Evolutionary conservation across 2,329 filamentous ascomycete species (phyloP), one percentile per base, ranked within the genome.

Genomic region (Dactylellina sp.): DNA sequence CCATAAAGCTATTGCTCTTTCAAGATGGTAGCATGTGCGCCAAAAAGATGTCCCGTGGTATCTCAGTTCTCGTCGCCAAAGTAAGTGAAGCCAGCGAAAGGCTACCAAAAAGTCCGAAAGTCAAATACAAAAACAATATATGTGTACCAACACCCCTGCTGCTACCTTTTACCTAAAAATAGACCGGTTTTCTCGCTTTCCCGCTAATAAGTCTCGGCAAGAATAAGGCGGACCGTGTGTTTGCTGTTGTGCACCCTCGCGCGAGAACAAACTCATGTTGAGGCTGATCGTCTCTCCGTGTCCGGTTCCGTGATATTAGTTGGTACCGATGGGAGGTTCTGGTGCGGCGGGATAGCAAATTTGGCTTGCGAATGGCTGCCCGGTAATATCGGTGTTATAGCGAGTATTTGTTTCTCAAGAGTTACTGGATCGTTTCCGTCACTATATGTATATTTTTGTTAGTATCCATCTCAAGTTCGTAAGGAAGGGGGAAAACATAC

Each of bases 301-400:
- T 71, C 66, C 32, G 66, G 66, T 35, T 47, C 66, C 16, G 61
- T 59, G 32, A 59, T 47, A 25, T 72, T 70, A 40, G 37, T 66
- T 32, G 55, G 24, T 39, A 20, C 24, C 9, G 46, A 57, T n/a
- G 66, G 66, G 28, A 75, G 74, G 32, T 59, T 77, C 50, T 79
- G 76, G 59, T 83, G 82, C 74, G 86, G 83, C 74, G 88, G 86
- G 66, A 90, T 87, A 76, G 85, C 80, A 77, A 86, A 86, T 80
- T 84, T 83, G 62, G 84, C 82, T 44, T 83, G 82, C 77, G 86
- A 87, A 80, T 97, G 92, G 32, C 92, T 53, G 32, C 77, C 93
- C 40, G 88, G 87, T 24, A 98, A 80, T 71, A 99, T 91, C 1
- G 95, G 92, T 59, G 92, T 91, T 71, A 98, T 93, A 22, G 90